Base-by-base conservation (phyloP, 495 filamentous ascomycete species). In the Penicillium mononematosum region DNA sequence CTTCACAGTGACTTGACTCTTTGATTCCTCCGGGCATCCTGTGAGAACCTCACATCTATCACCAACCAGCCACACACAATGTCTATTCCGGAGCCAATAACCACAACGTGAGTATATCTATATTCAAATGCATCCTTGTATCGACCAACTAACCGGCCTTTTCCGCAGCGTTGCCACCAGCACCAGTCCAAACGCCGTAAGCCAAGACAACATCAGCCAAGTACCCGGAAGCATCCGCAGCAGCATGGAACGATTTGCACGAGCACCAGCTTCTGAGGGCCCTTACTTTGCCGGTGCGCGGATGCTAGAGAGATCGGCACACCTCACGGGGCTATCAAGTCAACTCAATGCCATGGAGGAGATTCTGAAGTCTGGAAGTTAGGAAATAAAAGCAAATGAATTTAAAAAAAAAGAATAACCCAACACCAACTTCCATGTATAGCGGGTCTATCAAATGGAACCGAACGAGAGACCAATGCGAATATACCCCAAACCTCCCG, bases 261-360 rank as follows among this genome's bases (percentile, higher is more conserved):
- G 68, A 24, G 60, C 65, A 29, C 59, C 71, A 12, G 65, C 71
- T n/a, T 59, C 71, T 3, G 74, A 77, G 24, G 66, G 64, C 10
- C 72, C 74, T 17, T 77, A 77, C 62, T 77, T 70, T 60, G 70
- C 67, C 19, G 64, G 65, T 4, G 70, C 69, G 34, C 65, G 69
- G 22, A 71, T 74, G 56, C 56, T 45, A 39, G 71, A 73, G 11
- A 69, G 74, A 34, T 69, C 70, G 8, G 60, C 66, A 27, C 74
- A 77, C 34, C 48, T 70, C 32, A 63, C 42, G 19, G 61, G 69
- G 16, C 64, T 77, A 4, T 70, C 71, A 46, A 73, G 49, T 32
- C 71, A 77, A 53, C 62, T 74, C 42, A 62, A 69, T 36, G 70
- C 63, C 22, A 59, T 72, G 56, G 72, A 77, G 38, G 55, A 70